A percentile compares a stretch with the other conserved stretches of the same genome.
Conservation (phyloP, 805 yeast species). For the Candida sithepensis region DNA sequence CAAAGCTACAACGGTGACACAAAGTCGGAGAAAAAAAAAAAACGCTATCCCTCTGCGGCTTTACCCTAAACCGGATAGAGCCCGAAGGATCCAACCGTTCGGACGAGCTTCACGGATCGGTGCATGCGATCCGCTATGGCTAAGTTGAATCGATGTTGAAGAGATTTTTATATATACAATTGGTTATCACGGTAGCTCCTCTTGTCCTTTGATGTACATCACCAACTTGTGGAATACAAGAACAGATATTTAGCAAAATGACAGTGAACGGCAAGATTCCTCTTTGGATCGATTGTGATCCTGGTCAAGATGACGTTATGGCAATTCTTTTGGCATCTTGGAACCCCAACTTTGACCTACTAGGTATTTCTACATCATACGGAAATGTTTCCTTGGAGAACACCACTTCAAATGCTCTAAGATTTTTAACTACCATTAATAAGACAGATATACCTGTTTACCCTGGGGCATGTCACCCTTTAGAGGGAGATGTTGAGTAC, state of each 20-base stretch:
- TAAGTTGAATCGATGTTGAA: too few relatives aligned
- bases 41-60: neutral
- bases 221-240: too few relatives aligned
- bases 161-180: too few relatives aligned
- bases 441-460: slow-evolving; percentile 58
- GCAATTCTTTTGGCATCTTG: slow-evolving; percentile 64
- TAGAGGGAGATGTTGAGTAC: slow-evolving; percentile 42
- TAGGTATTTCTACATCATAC: slow-evolving; percentile 73
- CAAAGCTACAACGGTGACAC: too few relatives aligned
- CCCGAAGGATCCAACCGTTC: neutral
- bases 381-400: slow-evolving; percentile 64
- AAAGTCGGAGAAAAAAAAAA: neutral
- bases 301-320: slow-evolving; percentile 85
- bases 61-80: too few relatives aligned
- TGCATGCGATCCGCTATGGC: neutral
- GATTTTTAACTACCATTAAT: slow-evolving; percentile 59
- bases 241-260: neutral
- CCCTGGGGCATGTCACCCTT: slow-evolving; percentile 59
- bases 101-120: neutral
- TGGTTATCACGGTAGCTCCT: too few relatives aligned
- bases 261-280: slow-evolving; percentile 41
- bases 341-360: slow-evolving; percentile 52
- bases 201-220: too few relatives aligned
- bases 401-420: slow-evolving; percentile 68
- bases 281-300: slow-evolving; percentile 88